Conservation (phyloP, 371 early-diverging fungal genomes). For the Mortierella sp. region DNA sequence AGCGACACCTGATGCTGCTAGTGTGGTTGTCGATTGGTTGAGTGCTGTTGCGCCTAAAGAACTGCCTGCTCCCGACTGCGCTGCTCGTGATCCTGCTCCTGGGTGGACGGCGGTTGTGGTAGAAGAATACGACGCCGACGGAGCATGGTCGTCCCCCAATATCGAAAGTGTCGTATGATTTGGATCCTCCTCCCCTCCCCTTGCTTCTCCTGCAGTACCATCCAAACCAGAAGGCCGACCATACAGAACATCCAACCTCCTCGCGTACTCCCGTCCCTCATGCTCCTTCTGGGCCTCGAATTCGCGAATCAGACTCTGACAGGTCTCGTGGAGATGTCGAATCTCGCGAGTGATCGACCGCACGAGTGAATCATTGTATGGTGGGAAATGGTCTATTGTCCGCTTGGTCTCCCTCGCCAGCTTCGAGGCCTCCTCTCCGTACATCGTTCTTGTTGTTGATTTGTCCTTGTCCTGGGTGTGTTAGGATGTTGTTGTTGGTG, state of each 20-base stretch:
- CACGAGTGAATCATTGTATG: conserved; percentile 89
- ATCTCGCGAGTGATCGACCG: conserved; percentile 85
- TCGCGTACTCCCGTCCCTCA: conserved; percentile 58
- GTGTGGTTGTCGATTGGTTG: background rate
- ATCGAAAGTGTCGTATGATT: conserved; percentile 35
- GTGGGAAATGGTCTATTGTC: conserved; percentile 76
- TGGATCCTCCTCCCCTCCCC: background rate
- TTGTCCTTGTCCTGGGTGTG: background rate
- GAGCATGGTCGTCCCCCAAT: conserved; percentile 13
- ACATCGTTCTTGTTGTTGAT: too few species aligned
- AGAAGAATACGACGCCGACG: conserved; percentile 23
- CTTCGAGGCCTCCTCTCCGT: conserved; percentile 84
- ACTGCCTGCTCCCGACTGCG: conserved; percentile 19
- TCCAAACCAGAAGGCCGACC: background rate
- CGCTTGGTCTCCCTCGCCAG: conserved; percentile 89
- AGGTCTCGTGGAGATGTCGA: conserved; percentile 54
- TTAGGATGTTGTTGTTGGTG: background rate
- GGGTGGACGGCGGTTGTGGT: conserved; percentile 45
- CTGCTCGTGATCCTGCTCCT: background rate
- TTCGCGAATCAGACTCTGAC: conserved; percentile 43
- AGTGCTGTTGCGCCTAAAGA: conserved; percentile 32
- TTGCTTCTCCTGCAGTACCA: background rate
- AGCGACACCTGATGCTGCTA: background rate
- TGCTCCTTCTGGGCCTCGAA: conserved; percentile 66
- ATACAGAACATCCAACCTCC: conserved; percentile 50